Evolutionary conservation across 805 yeast genomes (phyloP), one percentile per base, ranked within the genome.

Genomic region (Ogataea allantospora): DNA sequence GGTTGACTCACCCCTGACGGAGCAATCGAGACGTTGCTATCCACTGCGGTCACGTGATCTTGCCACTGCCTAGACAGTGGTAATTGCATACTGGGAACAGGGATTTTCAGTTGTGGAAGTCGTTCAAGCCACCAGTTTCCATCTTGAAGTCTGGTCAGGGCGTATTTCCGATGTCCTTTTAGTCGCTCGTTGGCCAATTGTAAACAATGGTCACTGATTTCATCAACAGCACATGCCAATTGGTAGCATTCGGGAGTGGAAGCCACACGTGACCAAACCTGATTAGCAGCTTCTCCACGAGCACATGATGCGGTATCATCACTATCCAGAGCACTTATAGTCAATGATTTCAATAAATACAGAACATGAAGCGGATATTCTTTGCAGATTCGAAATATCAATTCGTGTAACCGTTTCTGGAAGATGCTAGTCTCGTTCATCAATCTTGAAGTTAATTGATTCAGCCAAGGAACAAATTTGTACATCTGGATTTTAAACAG

Each of bases 1-100:
- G 99, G 99, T 43, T 80, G 70, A 45, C 96, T 87, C 8, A 91
- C 60, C 3, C 99, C 99, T 0, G 93, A 77, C 0, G 80, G 48
- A 0, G 98, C 93, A n/a, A 87, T 69, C 0, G 60, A 44, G 2
- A 89, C 65, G 2, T 53, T 58, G 0, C 69, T 60, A 4, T 68
- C 70, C 2, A 86, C 71, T 0, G 50, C 44, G 0, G 45, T 28
- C 29, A 93, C 73, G 51, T 84, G 83, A 9, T 67, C 60, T 1
- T 70, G 65, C 27, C 66, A 62, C 1, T 54, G 2, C 75, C 68
- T 9, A 2, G 33, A 15, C 10, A 14, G 27, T 16, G 67, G 55
- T 13, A 80, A 53, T 4, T 54, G 48, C 13, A 62, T 48, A 0
- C 95, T 84, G 0, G 96, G 95, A 2, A 85, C 71, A 0, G 95